Evolutionary conservation across 768 basidiomycete genomes (phyloP), one percentile per base, ranked within the genome.

Genomic region (Paxillus involutus): DNA sequence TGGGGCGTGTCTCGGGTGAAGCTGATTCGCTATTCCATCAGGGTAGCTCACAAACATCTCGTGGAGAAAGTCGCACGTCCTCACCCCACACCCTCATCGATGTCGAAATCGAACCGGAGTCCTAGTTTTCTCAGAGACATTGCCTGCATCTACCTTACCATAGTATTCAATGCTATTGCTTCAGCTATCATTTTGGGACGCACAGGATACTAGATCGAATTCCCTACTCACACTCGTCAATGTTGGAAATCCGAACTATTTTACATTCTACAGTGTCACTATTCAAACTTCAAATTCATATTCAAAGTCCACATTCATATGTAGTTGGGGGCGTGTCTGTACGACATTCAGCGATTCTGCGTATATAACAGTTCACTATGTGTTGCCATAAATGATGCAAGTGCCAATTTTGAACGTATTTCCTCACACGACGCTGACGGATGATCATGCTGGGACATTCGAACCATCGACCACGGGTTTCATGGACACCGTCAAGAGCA

Each of bases 401-500:
- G 3, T 35, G 35, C 35, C 1, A 12, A 5, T 35, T 35, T 35
- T 35, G 11, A 35, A 33, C 10, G 10, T 33, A 39, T 42, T 26
- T 26, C 26, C 9, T 39, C 32, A 48, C 49, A 45, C n/a, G 21
- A 21, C 29, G 12, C 12, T 32, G 13, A 24, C 5, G 14, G 19
- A 30, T 56, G 39, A 59, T 63, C 53, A 57, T 41, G 44, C 42
- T 44, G 14, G 47, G 19, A 39, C 26, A 41, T 45, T 56, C 17
- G 59, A 50, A 14, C 52, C 39, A 19, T 35, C 9, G 44, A 76
- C 71, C 50, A 84, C 70, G 12, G 73, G 67, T 62, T 71, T 77
- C 88, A 92, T 91, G 44, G 71, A 71, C 17, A 65, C 57, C 3
- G 83, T 79, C 49, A 94, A 71, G 19, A 72, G 70, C 14, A 81